Evolutionary conservation across 306 rosid species (phyloP).

Genomic region (Gleditsia sinensis): DNA sequence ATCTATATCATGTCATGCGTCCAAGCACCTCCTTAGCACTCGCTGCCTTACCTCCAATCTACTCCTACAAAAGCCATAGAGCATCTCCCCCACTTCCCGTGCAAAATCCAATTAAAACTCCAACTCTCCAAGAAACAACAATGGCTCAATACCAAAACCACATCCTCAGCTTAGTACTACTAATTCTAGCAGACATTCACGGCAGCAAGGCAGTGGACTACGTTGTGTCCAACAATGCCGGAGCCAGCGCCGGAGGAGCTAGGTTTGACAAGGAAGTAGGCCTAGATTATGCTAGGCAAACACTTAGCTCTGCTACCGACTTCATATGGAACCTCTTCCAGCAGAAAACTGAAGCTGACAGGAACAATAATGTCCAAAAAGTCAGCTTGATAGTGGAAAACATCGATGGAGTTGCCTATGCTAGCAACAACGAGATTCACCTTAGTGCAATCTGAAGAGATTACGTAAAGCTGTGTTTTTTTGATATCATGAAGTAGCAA

Average conservation of each 20-base stretch:
- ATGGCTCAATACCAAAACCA: conserved; percentile 31
- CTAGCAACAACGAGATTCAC: conserved; percentile 39
- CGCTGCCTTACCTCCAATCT: conserved; percentile 3
- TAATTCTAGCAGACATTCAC: conserved; percentile 24
- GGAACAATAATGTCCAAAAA: conserved; percentile 27
- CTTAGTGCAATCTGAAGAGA: conserved; percentile 26
- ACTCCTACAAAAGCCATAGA: not conserved
- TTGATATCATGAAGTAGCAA: too few relatives aligned
- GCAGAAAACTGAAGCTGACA: conserved; percentile 5
- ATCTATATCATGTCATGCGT: not conserved
- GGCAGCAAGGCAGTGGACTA: conserved; percentile 27
- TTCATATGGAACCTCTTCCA: conserved; percentile 42
- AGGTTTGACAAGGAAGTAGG: conserved; percentile 44
- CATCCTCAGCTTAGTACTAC: conserved; percentile 22
- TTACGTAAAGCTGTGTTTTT: too few relatives aligned
- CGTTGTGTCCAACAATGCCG: conserved; percentile 32
- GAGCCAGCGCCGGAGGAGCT: conserved; percentile 21
- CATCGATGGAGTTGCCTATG: conserved; percentile 34
- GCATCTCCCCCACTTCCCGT: not conserved
- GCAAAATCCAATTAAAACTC: not conserved
- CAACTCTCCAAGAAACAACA: conserved; percentile 1
- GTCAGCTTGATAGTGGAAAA: conserved; percentile 38
- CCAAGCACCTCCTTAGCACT: conserved; percentile 6
- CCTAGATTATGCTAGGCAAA: conserved; percentile 26
- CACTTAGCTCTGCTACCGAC: conserved; percentile 26